Evolutionary conservation across 495 filamentous ascomycete genomes (phyloP), one percentile per base, ranked within the genome.

Genomic region (Trichoderma reesei): DNA sequence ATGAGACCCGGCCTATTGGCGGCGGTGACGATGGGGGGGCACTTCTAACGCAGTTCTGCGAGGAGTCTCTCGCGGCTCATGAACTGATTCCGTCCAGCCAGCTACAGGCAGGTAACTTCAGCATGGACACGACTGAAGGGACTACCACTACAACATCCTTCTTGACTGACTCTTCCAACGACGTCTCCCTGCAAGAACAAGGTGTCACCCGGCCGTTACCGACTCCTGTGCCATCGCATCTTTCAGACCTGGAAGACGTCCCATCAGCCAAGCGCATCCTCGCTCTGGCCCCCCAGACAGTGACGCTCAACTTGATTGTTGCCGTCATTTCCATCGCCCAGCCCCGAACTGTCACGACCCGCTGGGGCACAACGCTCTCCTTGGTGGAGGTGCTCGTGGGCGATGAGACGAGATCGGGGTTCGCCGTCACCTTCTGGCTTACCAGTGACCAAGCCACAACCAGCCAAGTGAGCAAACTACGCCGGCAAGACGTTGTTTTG

Each of bases 391-490:
- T 95, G 5, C 79, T 91, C 1, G 89, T 96, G 1, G 92, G 89
- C 13, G 93, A 98, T 70, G 91, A 96, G 63, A 94, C 91, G 2
- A 84, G 80, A 60, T 85, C 89, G 13, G 90, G 89, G 14, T 96
- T 97, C 72, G 83, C 80, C 13, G 76, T 97, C 65, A 93, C 88
- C 36, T 88, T 96, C 67, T 97, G 93, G 93, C 77, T 96, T 14
- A 69, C 75, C 6, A 67, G 67, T 10, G 74, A 72, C 69, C 68
- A 71, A 37, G 66, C 70, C 20, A 67, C 72, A 7, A 67, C 72
- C 2, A 74, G 76, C 61, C 74, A 87, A 26, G 72, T 91, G 8
- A 71, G 72, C 31, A 72, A 69, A 3, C 73, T 94, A 62, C 79
- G 88, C 48, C 78, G 82, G 4, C 83, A 83, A 61, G 91, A 96